These are phyloP conservation scores for Areca catechu DNA, from an alignment of 176 grass and related monocot genomes.

Conservation along the genomic window DNA sequence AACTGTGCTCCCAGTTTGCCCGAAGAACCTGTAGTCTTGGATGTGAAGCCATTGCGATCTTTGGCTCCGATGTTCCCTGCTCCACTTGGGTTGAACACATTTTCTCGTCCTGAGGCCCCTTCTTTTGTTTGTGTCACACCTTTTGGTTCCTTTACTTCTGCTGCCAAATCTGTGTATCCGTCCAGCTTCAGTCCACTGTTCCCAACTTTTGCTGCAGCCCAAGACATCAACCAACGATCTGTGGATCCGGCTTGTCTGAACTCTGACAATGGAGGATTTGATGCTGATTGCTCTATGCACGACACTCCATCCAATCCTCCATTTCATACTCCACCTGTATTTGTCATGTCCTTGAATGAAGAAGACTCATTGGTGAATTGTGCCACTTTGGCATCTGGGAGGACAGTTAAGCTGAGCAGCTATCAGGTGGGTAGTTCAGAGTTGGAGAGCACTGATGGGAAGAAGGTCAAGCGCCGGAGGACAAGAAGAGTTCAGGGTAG, in stretches of 20 bases:
- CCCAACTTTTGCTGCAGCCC: conserved; percentile 3
- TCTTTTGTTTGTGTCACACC: conserved; percentile 65
- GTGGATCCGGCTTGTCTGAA: conserved; percentile 8
- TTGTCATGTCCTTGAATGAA: conserved; percentile 9
- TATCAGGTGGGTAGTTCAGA: background rate
- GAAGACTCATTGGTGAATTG: background rate
- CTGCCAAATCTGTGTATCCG: conserved; percentile 25
- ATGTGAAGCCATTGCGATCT: conserved; percentile 70
- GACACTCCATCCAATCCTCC: conserved; percentile 1
- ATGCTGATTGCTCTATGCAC: conserved; percentile 20
- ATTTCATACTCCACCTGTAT: conserved; percentile 22
- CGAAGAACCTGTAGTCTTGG: conserved; percentile 39
- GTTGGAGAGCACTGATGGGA: conserved; percentile 2
- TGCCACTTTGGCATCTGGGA: background rate
- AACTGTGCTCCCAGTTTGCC: conserved; percentile 13
- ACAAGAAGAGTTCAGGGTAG: conserved; percentile 26
- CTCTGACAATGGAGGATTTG: conserved; percentile 9
- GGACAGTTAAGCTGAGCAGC: background rate
- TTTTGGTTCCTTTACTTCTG: conserved; percentile 42
- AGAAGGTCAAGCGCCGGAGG: conserved; percentile 21
- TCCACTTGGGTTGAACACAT: conserved; percentile 53
- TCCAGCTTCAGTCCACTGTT: conserved; percentile 32
- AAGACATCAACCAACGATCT: conserved; percentile 23
- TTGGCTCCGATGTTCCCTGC: conserved; percentile 85
- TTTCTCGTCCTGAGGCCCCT: conserved; percentile 42